These are phyloP conservation scores for Rhododendron molle DNA, from an alignment of 148 eudicot species.

Conservation along the genomic window DNA sequence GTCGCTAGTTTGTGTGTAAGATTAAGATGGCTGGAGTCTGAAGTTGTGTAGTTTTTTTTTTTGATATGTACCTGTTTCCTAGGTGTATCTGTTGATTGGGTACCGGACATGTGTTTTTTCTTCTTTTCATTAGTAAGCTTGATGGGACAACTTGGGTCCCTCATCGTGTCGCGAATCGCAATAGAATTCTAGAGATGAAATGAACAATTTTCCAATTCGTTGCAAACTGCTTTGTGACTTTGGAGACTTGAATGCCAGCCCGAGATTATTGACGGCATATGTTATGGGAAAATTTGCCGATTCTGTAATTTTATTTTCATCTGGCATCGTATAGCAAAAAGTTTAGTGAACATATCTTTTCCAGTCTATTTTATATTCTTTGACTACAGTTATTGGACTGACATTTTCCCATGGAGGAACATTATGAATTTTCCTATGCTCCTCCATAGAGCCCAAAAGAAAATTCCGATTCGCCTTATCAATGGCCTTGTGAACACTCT, in stretches of 20 bases:
- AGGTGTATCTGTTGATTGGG: not conserved
- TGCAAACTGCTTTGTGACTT: not conserved
- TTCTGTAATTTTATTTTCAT: not conserved
- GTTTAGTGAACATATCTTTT: not conserved
- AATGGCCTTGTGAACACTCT: too few species aligned
- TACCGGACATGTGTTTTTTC: not conserved
- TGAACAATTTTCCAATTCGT: not conserved
- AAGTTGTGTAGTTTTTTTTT: not conserved
- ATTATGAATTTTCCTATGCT: too few species aligned
- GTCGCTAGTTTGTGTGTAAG: not conserved
- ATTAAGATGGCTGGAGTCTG: not conserved
- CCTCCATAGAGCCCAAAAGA: too few species aligned
- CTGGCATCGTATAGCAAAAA: not conserved
- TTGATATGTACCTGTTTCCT: not conserved
- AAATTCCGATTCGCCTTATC: too few species aligned
- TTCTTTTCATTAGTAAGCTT: not conserved
- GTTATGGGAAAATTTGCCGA: not conserved
- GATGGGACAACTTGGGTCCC: not conserved
- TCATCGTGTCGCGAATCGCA: not conserved
- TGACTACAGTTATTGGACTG: not conserved
- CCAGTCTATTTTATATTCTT: not conserved
- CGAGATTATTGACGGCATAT: not conserved
- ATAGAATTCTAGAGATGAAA: not conserved
- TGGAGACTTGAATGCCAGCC: not conserved
- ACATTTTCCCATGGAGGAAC: too few species aligned